phyloP scores from a whole-genome alignment of 805 yeast species.

The Candida sithepensis region DNA sequence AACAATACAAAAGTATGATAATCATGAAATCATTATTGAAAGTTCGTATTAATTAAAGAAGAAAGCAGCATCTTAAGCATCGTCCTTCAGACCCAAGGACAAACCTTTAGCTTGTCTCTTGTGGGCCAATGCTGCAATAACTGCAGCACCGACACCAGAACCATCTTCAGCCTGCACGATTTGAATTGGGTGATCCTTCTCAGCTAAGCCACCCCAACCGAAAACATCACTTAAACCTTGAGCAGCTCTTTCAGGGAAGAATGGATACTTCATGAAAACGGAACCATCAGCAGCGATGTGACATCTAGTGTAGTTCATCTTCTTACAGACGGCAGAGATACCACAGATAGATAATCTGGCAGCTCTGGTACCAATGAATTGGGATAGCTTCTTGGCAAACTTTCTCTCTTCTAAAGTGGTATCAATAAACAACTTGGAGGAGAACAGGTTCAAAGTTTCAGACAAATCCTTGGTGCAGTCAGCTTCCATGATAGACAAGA shows the following conservation, averaged over 20 bases:
- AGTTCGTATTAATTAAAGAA: neutral
- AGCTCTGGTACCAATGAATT: conserved; percentile 88
- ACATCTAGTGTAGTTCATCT: conserved; percentile 73
- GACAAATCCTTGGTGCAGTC: conserved; percentile 85
- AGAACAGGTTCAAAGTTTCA: conserved; percentile 69
- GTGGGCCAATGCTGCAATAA: conserved; percentile 92
- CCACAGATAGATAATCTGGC: conserved; percentile 96
- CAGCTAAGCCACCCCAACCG: conserved; percentile 57
- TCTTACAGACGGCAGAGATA: conserved; percentile 90
- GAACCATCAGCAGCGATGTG: conserved; percentile 99
- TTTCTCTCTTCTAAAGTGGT: conserved; percentile 81
- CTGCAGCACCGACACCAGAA: conserved; percentile 97
- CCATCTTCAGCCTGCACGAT: conserved; percentile 97
- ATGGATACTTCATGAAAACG: conserved; percentile 90
- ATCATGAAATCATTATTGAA: neutral
- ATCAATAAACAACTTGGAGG: conserved; percentile 51
- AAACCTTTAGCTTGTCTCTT: conserved; percentile 68
- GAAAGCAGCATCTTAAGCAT: neutral
- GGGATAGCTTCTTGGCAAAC: conserved; percentile 77
- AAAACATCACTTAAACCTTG: conserved; percentile 87
- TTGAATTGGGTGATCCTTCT: conserved; percentile 69
- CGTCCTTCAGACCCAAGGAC: conserved; percentile 52
- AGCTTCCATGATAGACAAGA: conserved; percentile 81
- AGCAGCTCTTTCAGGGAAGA: conserved; percentile 91
- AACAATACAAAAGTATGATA: neutral